Percentiles rank a stretch among this genome's conserved stretches.
These are phyloP conservation scores for Hypoxylon sp. DNA, from an alignment of 2,329 filamentous ascomycete genomes.

Conservation along the genomic window DNA sequence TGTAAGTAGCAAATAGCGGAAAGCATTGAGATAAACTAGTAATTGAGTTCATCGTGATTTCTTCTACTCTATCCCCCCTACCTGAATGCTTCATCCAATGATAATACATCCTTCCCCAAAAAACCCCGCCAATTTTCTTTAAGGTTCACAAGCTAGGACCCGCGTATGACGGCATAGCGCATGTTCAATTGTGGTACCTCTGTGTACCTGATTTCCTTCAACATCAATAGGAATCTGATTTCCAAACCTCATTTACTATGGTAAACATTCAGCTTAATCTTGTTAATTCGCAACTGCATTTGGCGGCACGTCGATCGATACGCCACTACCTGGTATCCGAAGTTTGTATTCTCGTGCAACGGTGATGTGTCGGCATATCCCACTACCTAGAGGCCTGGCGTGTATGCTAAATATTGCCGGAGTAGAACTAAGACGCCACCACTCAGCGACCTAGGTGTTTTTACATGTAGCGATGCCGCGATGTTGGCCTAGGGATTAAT, in stretches of 20 bases:
- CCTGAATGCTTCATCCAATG: slow-evolving; percentile 1
- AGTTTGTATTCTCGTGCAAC: not conserved
- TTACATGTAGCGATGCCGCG: not conserved
- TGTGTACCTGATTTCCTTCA: no score
- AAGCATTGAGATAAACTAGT: no score
- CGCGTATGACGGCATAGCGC: slow-evolving; percentile 34
- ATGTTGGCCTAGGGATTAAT: no score
- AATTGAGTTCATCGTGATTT: not conserved
- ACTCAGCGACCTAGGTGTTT: not conserved
- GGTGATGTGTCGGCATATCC: slow-evolving; percentile 7
- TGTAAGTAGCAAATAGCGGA: not conserved
- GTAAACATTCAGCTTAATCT: not conserved
- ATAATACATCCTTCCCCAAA: no score
- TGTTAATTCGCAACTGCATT: not conserved
- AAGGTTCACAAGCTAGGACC: slow-evolving; percentile 2
- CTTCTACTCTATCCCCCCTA: not conserved
- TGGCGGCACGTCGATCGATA: not conserved
- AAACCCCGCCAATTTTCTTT: slow-evolving; percentile 12
- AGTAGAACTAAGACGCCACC: not conserved
- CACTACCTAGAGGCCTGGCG: not conserved
- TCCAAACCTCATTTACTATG: not conserved
- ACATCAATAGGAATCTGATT: not conserved
- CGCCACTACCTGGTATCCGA: slow-evolving; percentile 1
- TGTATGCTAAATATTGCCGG: not conserved
- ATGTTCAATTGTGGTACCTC: no score